Evolutionary conservation across 306 rosid genomes (phyloP).

Genomic region (Cucumis melo): DNA sequence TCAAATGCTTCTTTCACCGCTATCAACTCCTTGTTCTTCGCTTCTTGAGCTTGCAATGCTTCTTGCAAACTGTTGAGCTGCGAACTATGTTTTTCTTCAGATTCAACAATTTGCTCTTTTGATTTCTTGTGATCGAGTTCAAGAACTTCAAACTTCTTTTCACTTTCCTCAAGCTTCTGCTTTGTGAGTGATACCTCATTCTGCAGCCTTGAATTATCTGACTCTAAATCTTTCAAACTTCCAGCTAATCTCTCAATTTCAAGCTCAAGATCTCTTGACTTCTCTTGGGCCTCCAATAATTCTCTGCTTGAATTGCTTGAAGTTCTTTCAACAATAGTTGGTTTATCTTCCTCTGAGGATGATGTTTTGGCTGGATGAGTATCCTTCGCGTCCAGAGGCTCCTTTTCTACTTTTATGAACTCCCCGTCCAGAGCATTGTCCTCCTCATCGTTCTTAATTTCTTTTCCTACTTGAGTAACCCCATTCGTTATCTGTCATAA

Average conservation of each 20-base stretch:
- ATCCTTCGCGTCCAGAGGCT: slow-evolving; percentile 36
- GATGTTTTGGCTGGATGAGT: slow-evolving; percentile 11
- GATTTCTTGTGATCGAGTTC: slow-evolving; percentile 50
- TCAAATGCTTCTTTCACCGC: slow-evolving; percentile 64
- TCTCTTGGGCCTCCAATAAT: slow-evolving; percentile 72
- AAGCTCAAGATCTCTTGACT: slow-evolving; percentile 53
- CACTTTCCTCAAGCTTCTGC: slow-evolving; percentile 53
- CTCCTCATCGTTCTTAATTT: slow-evolving; percentile 68
- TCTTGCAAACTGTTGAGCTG: slow-evolving; percentile 50
- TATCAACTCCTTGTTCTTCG: slow-evolving; percentile 46
- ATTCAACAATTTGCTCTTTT: slow-evolving; percentile 50
- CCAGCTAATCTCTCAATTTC: slow-evolving; percentile 52
- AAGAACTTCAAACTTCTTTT: slow-evolving; percentile 42
- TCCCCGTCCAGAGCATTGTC: slow-evolving; percentile 77
- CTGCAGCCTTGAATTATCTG: slow-evolving; percentile 59
- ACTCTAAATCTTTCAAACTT: slow-evolving; percentile 54
- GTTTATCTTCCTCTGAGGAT: slow-evolving; percentile 22
- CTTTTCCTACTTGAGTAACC: slow-evolving; percentile 21
- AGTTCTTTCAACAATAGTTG: slow-evolving; percentile 35
- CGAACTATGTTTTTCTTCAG: slow-evolving; percentile 42
- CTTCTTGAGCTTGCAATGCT: slow-evolving; percentile 62
- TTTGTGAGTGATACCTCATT: slow-evolving; percentile 45
- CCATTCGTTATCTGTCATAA: slow-evolving; percentile 41
- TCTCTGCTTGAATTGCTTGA: slow-evolving; percentile 53
- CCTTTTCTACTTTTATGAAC: slow-evolving; percentile 90